Evolutionary conservation across 192 early-diverging fungal species (phyloP), one percentile per base, ranked within the genome.

Genomic region (Jimgerdemannia flammicorona): DNA sequence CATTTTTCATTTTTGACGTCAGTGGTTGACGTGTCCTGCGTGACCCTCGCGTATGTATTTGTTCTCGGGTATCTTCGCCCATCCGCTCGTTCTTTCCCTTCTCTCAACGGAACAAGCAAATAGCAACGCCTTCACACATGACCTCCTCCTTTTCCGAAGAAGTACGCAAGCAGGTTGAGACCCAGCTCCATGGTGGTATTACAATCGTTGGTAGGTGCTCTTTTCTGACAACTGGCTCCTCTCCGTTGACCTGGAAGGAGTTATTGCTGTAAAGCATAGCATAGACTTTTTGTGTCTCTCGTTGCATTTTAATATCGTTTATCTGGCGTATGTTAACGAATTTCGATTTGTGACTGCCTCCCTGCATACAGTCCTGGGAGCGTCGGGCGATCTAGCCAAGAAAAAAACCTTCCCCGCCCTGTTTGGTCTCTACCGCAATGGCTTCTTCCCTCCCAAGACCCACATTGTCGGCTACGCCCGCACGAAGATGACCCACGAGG

Each of bases 391-490:
- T 81, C 90, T 99, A 68, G 97, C 97, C 44, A 98, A 95, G 87
- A 99, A 99, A 71, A 99, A 99, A 86, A 98, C 97, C 41, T 99
- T 91, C 81, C 97, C 97, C 6, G 95, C 96, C 3, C 90, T 99
- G 59, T 99, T 97, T 86, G 94, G 94, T 64, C 91, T 98, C 66
- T 98, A 91, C 87, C 91, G 91, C 72, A 93, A 94, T 83, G 81
- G 84, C 3, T 93, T 95, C 74, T 85, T 99, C 4, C 94, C 95
- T 40, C 83, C 85, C 20, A 87, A 90, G 44, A 87, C 87, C 17
- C 83, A 81, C 49, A 95, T 99, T 72, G 87, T 99, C 49, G 97
- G 97, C 9, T 99, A 99, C 83, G 95, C 97, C 7, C 94, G 97
- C 66, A 90, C 91, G 44, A 84, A 93, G 67, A 87, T 99, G 84